Evolutionary conservation across 306 rosid species (phyloP), one percentile per base, ranked within the genome.

Genomic region (Notholithocarpus densiflorus): DNA sequence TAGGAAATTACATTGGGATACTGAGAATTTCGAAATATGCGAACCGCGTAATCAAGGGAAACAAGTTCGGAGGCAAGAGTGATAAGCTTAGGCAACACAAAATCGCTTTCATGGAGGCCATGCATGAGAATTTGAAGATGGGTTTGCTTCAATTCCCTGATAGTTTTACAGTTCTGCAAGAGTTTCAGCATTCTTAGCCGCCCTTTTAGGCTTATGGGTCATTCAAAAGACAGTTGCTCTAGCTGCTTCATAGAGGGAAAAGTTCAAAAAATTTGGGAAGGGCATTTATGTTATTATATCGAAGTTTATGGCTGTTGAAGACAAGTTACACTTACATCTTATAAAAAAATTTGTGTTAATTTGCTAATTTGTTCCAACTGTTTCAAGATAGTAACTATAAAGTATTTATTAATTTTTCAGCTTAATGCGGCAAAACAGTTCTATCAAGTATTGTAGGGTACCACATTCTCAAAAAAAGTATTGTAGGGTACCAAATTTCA

Each of bases 71-170:
- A 73, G n/a, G 82, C 27, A 75, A 78, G 66, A 23, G 72, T 48
- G 13, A 77, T 31, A 48, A 77, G 76, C 76, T 82, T 78, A 55
- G 82, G 79, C 4, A 82, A 72, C 20, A 79, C 14, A 34, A 73
- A 51, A 75, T 21, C 43, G 52, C 73, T 66, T 26, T 68, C 27
- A 31, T 66, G 73, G 56, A 82, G 66, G 45, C 86, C 86, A 23
- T 57, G 75, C 76, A 73, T 54, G 60, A 82, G 26, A 51, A 82
- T 70, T 23, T 78, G 86, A 48, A 82, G 76, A 61, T 77, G 82
- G 66, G 79, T 77, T 52, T 78, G 76, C 75, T 78, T 77, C 53
- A 82, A 32, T 69, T 77, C 57, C 69, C 69, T 78, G 1, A 74
- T 75, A 74, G 55, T 65, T 34, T 34, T 82, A 75, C 79, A 78